phyloP scores from a whole-genome alignment of 2,329 filamentous ascomycete species.

The Chrysoporthe austroafricana region DNA sequence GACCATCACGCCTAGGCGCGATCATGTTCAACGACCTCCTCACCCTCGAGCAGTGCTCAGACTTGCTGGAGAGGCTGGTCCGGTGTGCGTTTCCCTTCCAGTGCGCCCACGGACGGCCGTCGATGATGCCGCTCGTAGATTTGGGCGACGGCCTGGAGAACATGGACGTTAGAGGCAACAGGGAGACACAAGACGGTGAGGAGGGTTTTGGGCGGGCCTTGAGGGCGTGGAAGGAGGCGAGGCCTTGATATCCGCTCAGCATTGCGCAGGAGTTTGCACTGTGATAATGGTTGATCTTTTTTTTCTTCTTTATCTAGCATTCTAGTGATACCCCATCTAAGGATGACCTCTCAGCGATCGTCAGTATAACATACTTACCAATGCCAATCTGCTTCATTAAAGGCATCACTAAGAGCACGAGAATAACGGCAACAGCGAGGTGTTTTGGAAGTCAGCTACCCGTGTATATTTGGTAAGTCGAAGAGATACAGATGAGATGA shows the following conservation, averaged over 20 bases:
- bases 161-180: neutral
- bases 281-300: neutral
- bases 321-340: no score
- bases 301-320: neutral
- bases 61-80: constrained; percentile 61
- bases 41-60: constrained; percentile 58
- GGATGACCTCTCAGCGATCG: no score
- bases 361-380: no score
- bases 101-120: constrained; percentile 78
- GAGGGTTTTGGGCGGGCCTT: neutral
- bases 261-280: neutral
- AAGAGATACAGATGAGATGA: no score
- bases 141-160: constrained; percentile 41
- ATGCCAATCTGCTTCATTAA: no score
- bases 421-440: no score
- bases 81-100: constrained; percentile 76
- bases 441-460: no score
- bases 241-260: neutral
- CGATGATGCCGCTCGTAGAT: constrained; percentile 65
- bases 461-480: no score
- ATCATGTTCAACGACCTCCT: constrained; percentile 86
- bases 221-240: neutral
- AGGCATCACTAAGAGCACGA: no score
- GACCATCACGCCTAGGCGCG: constrained; percentile 48
- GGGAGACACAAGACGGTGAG: neutral